Evolutionary conservation across 306 rosid species (phyloP), one percentile per base, ranked within the genome.

Genomic region (Datisca glomerata): DNA sequence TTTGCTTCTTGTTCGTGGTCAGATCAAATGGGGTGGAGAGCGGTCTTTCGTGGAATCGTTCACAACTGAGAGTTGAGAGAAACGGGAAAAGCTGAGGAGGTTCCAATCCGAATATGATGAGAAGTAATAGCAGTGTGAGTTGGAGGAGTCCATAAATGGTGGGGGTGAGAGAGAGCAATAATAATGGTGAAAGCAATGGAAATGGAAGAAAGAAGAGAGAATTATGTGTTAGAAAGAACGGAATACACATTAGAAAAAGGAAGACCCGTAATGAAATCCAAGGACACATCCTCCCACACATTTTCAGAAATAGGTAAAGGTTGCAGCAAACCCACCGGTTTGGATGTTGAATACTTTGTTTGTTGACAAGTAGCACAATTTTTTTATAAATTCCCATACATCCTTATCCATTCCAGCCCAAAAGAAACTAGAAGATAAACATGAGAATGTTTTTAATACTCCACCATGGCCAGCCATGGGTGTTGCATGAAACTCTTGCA

Each of bases 21-120:
- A 70, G 94, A 48, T 50, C 68, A 7, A 80, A 73, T 28, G 91
- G 91, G 27, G 81, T 77, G 21, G 93, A 72, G 64, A 57, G n/a
- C n/a, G 95, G 20, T 80, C 98, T 5, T 65, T 61, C 5, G 84
- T 95, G 1, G 98, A 76, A 51, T 82, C 97, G 0, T 87, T n/a
- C n/a, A n/a, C n/a, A n/a, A n/a, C n/a, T n/a, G n/a, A n/a, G n/a
- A n/a, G n/a, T n/a, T n/a, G 91, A 71, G 20, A 63, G 78, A 39
- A 74, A 64, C 24, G 76, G 76, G 9, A 86, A 70, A 21, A 64
- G 53, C 1, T 61, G 65, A 43, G 55, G 72, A 37, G n/a, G n/a
- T n/a, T 68, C 75, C 51, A 73, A 80, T 59, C 72, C 79, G 3
- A 89, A 74, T 63, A 41, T 80, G 27, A 50, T 74, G 12, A 57